phyloP scores from a whole-genome alignment of 495 filamentous ascomycete genomes.

The Lophium mytilinum region DNA sequence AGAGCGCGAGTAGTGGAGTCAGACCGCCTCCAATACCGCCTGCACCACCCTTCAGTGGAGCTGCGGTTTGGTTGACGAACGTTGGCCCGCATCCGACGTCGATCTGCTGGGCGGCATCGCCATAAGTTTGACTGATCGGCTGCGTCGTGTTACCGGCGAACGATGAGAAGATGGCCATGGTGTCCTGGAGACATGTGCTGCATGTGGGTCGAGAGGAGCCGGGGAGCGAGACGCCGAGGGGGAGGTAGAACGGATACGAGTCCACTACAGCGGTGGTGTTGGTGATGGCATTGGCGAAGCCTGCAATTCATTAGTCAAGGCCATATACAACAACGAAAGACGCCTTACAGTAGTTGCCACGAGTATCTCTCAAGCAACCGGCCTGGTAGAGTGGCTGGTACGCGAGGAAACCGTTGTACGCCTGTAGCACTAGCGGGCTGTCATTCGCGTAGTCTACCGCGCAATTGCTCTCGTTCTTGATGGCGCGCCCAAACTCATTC shows the following conservation, averaged over 20 bases:
- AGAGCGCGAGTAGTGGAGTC: constrained; percentile 11
- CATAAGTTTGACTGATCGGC: constrained; percentile 32
- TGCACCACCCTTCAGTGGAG: constrained; percentile 20
- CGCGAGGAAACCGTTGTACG: constrained; percentile 62
- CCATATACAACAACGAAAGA: too few species aligned
- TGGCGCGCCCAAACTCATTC: constrained; percentile 46
- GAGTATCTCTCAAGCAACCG: constrained; percentile 58
- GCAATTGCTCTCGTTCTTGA: constrained; percentile 56
- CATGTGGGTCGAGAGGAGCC: constrained; percentile 51
- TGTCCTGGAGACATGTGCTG: constrained; percentile 32
- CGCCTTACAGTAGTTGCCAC: constrained; percentile 49
- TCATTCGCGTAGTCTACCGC: constrained; percentile 55
- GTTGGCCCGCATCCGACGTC: constrained; percentile 30
- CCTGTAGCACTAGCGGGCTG: constrained; percentile 63
- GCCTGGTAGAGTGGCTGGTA: constrained; percentile 73
- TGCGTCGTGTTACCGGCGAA: constrained; percentile 30
- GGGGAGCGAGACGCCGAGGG: constrained; percentile 64
- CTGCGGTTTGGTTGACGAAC: constrained; percentile 29
- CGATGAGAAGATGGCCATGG: constrained; percentile 30
- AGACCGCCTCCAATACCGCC: constrained; percentile 1
- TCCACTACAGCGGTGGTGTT: constrained; percentile 59
- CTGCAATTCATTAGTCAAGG: neutral
- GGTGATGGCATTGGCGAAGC: constrained; percentile 77
- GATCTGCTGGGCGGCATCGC: constrained; percentile 30
- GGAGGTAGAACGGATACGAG: constrained; percentile 74